Evolutionary conservation across 768 basidiomycete species (phyloP), one percentile per base, ranked within the genome.

Genomic region (Hygrocybe punicea): DNA sequence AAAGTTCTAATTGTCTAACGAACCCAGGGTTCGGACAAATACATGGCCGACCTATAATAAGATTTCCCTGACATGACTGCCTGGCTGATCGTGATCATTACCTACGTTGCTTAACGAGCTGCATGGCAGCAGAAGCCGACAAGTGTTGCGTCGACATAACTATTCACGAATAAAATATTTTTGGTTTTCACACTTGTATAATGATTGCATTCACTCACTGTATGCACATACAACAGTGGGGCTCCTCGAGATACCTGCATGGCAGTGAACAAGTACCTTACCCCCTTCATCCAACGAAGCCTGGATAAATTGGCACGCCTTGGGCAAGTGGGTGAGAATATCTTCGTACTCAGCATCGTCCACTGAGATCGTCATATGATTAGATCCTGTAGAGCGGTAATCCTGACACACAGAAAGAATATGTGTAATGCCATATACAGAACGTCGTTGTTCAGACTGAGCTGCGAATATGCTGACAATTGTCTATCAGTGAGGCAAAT

Each of bases 181-280:
- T 29, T 14, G 9, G 35, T 42, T 13, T 11, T 8, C 4, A 8
- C 29, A 6, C 7, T 23, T 53, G 21, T 55, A 19, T 49, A 53
- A 45, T 19, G 3, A 40, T 21, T 1, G 21, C 6, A 14, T 39
- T 54, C 35, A 75, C 81, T 70, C 66, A 83, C 80, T 66, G 65
- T 79, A 84, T 14, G 82, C 83, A 50, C 78, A 79, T 23, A 84
- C 73, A 23, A 82, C 79, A 8, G 87, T 83, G 37, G 82, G 74
- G 60, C 86, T 88, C 59, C 88, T 76, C 0, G 85, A 90, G 7
- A 89, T 70, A 5, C 88, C 89, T 81, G 87, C 85, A 9, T 84
- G 73, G 64, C 88, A 89, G 59, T 90, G 88, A 13, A 89, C 84
- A 9, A 90, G 77, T 5, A 89, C 81, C 46, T 73, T 77, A 0